Evolutionary conservation across 2,329 filamentous ascomycete genomes (phyloP).

Genomic region (Cercospora canescens): DNA sequence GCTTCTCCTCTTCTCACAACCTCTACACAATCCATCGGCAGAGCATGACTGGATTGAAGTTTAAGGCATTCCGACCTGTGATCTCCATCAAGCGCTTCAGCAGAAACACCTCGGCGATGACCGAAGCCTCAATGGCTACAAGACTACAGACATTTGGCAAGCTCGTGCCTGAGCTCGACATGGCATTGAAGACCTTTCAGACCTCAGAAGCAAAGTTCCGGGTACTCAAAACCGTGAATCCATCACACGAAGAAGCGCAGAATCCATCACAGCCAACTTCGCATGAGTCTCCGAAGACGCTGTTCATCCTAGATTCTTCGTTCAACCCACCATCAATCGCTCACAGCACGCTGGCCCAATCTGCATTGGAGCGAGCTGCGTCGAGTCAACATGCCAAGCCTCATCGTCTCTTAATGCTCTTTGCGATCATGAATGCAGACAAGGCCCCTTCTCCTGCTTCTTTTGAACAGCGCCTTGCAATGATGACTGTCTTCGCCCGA

Average conservation of each 20-base stretch:
- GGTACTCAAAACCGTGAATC: constrained; percentile 37
- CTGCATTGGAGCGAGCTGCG: constrained; percentile 48
- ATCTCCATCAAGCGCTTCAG: neutral
- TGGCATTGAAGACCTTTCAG: constrained; percentile 46
- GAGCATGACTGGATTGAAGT: neutral
- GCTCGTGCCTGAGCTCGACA: constrained; percentile 34
- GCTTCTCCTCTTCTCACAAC: neutral
- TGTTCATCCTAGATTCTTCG: constrained; percentile 66
- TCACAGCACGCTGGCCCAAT: constrained; percentile 57
- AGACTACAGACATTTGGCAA: constrained; percentile 16
- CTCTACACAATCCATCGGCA: neutral
- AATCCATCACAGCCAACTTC: constrained; percentile 16
- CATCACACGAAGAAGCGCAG: constrained; percentile 15
- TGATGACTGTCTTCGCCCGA: constrained; percentile 70
- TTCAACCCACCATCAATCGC: constrained; percentile 66
- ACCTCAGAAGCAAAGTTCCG: constrained; percentile 39
- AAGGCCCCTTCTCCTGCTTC: constrained; percentile 66
- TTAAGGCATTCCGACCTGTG: neutral
- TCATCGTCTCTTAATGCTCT: constrained; percentile 56
- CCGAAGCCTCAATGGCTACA: constrained; percentile 11
- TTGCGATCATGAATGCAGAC: constrained; percentile 66
- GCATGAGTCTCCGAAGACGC: constrained; percentile 40
- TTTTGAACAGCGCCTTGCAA: constrained; percentile 65
- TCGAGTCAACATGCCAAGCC: constrained; percentile 38
- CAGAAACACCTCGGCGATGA: constrained; percentile 2